Evolutionary conservation across 495 filamentous ascomycete genomes (phyloP).

Genomic region (Aspergillus ostianus): DNA sequence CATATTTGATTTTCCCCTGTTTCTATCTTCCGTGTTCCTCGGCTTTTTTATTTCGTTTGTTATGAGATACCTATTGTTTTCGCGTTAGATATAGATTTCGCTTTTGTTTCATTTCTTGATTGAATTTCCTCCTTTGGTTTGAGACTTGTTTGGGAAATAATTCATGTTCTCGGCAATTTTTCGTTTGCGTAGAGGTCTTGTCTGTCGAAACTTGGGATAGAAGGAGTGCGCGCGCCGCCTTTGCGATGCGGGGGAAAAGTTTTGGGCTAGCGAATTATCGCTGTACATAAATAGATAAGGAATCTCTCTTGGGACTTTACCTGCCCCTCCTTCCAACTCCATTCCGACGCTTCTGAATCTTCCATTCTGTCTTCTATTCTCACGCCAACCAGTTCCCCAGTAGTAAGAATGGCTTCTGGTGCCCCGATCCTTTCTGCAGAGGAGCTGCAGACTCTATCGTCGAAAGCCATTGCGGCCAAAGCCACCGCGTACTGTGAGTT

Average conservation of each 20-base stretch:
- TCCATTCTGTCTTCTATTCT: conserved; percentile 1
- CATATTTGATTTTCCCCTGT: background rate
- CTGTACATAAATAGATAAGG: background rate
- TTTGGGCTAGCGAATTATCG: background rate
- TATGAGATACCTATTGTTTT: background rate
- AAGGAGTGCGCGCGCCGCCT: too few relatives aligned
- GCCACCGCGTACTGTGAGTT: conserved; percentile 69
- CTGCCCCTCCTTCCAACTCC: background rate
- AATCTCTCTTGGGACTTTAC: background rate
- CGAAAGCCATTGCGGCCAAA: conserved; percentile 63
- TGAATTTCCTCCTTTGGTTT: background rate
- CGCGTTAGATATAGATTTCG: background rate
- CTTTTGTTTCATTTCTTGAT: background rate
- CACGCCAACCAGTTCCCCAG: background rate
- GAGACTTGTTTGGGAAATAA: too few relatives aligned
- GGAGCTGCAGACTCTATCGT: conserved; percentile 61
- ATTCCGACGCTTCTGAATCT: background rate
- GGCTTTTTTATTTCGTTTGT: background rate
- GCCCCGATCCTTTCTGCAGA: conserved; percentile 49
- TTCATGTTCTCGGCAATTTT: too few relatives aligned
- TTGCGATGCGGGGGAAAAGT: background rate
- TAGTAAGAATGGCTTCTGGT: conserved; percentile 22
- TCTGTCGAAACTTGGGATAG: too few relatives aligned
- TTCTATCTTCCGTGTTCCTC: background rate
- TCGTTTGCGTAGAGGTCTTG: too few relatives aligned